Conservation (phyloP, 257 asterid species). For the Solanum acaule region DNA sequence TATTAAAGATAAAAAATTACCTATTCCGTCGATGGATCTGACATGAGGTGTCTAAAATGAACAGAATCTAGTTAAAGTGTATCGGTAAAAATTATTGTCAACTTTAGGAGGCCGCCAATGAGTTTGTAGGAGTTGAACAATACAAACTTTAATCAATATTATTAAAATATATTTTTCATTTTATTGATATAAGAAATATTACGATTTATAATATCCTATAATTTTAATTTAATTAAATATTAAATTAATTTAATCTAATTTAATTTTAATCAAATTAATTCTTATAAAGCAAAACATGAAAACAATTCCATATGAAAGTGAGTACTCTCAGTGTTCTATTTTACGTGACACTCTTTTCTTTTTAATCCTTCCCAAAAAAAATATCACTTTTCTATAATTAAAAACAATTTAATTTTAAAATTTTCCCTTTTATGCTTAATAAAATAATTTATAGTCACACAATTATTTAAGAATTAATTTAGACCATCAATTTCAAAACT, state of each 20-base stretch:
- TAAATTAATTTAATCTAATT: too few species aligned
- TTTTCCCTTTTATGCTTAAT: neutral
- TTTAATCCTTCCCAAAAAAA: rapidly evolving
- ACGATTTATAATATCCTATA: too few species aligned
- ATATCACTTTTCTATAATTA: neutral
- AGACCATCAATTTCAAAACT: neutral
- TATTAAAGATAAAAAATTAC: neutral
- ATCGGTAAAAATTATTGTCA: too few species aligned
- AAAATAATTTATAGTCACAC: neutral
- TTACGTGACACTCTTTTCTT: too few species aligned
- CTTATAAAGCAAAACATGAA: neutral
- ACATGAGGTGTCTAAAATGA: too few species aligned
- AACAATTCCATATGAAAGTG: neutral
- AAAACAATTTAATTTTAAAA: too few species aligned
- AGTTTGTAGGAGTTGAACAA: neutral
- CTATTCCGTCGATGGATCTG: neutral
- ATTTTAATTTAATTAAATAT: too few species aligned
- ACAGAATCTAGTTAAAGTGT: too few species aligned
- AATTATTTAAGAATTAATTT: rapidly evolving
- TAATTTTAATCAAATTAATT: neutral
- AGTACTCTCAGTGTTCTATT: neutral
- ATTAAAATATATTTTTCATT: too few species aligned
- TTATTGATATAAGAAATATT: neutral
- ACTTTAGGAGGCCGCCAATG: too few species aligned
- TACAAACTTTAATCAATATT: neutral